Base-by-base conservation (phyloP, 805 yeast genomes). In the Nakazawaea wickerhamii region DNA sequence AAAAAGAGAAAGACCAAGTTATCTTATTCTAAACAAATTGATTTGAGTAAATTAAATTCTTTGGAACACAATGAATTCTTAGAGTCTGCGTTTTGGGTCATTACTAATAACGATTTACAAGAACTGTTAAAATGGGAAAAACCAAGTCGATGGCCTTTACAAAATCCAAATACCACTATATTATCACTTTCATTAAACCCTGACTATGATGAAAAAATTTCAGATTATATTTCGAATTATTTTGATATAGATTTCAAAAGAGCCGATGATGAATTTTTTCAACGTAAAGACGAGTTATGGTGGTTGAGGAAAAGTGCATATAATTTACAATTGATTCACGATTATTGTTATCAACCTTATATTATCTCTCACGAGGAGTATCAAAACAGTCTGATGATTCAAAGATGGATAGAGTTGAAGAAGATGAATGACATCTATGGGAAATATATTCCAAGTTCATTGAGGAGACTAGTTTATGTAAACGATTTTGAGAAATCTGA, bases 351-450 rank as follows among this genome's bases (percentile, higher is more conserved):
- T 27, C 38, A 41, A 20, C 42, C 46, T 14, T 48, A 42, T 20
- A 43, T 42, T 8, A 38, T 42, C 15, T 25, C 48, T 1, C 23
- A 36, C 9, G 14, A 37, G 18, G 48, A 48, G 18, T 30, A 30
- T n/a, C 13, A 5, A 13, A 22, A 17, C 15, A 36, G 30, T 25
- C 17, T 21, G 17, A 41, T 48, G 37, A 28, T 36, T 17, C 41
- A 39, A n/a, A 43, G 40, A 31, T 48, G 50, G 50, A 31, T 48
- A 4, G 42, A 41, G 19, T 32, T 48, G 38, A 34, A 38, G 25
- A 38, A 37, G 15, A 30, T 34, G 33, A 34, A 30, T 17, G 44
- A 43, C 26, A 30, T 13, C 8, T 48, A 38, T 31, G 47, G 43
- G 11, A 43, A 43, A 34, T 34, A 14, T 15, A 15, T 38, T 6